Percentiles rank a stretch among this genome's conserved stretches.
phyloP scores from a whole-genome alignment of 805 yeast species.

The Nakazawaea anatomiae region DNA sequence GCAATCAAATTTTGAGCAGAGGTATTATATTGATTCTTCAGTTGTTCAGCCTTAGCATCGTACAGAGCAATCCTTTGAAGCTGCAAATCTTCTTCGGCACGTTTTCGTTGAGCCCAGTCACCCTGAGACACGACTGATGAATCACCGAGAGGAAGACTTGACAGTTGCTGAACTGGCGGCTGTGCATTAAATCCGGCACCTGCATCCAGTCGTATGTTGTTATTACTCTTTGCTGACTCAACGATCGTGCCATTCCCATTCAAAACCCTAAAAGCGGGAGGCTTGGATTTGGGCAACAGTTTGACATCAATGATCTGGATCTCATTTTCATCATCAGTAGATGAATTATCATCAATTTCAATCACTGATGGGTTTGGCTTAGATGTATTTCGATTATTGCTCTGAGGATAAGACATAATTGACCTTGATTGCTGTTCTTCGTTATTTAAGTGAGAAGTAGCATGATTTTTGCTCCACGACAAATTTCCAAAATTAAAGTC shows the following conservation, averaged over 20 bases:
- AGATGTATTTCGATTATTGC: too few relatives aligned
- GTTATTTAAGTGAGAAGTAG: too few relatives aligned
- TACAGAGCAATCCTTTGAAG: background rate
- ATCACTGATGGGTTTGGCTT: background rate
- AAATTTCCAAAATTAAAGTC: too few relatives aligned
- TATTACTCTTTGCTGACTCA: too few relatives aligned
- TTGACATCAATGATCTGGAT: conserved; percentile 6
- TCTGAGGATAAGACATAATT: too few relatives aligned
- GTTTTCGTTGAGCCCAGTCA: background rate
- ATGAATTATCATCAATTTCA: conserved; percentile 4
- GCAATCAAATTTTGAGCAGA: background rate
- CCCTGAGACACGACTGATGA: background rate
- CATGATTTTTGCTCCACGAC: too few relatives aligned
- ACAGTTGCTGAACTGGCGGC: too few relatives aligned
- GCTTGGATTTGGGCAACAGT: background rate
- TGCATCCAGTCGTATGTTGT: too few relatives aligned
- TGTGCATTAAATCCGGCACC: too few relatives aligned
- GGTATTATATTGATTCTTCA: background rate
- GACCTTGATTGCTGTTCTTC: too few relatives aligned
- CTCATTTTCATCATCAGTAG: conserved; percentile 5
- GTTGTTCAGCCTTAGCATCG: background rate
- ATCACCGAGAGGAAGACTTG: background rate
- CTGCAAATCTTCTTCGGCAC: background rate
- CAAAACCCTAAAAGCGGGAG: too few relatives aligned
- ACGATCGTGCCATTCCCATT: too few relatives aligned